Percentiles rank a stretch among this genome's conserved stretches.
Conservation (phyloP, 805 yeast genomes). For the Candida adriatica region DNA sequence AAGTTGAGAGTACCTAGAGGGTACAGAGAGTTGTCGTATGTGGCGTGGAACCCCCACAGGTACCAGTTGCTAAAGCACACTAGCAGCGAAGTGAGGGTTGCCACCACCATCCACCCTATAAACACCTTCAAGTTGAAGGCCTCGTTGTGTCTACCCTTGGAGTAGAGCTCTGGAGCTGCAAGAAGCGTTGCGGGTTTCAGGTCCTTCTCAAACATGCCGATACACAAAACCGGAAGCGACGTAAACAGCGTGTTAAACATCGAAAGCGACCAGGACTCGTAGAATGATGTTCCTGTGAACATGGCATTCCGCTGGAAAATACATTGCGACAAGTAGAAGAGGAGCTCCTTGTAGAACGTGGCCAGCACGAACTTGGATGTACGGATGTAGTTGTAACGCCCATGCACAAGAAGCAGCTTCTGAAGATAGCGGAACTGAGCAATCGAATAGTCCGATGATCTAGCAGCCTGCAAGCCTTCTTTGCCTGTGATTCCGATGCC, state of each 20-base stretch:
- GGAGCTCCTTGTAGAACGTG: slow-evolving; percentile 89
- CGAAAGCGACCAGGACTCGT: slow-evolving; percentile 93
- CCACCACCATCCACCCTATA: slow-evolving; percentile 70
- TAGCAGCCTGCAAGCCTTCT: slow-evolving; percentile 95
- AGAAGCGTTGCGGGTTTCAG: slow-evolving; percentile 79
- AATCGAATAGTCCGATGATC: slow-evolving; percentile 90
- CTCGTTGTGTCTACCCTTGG: slow-evolving; percentile 65
- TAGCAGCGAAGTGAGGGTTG: slow-evolving; percentile 64
- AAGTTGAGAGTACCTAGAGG: slow-evolving; percentile 76
- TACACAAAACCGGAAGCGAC: slow-evolving; percentile 80
- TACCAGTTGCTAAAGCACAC: slow-evolving; percentile 60
- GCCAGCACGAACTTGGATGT: slow-evolving; percentile 88
- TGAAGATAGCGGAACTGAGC: slow-evolving; percentile 86
- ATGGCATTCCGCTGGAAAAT: slow-evolving; percentile 79
- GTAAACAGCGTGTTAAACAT: slow-evolving; percentile 97
- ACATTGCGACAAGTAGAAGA: slow-evolving; percentile 85
- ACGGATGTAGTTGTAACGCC: slow-evolving; percentile 89
- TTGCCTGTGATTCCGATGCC: slow-evolving; percentile 97
- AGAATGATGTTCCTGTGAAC: slow-evolving; percentile 89
- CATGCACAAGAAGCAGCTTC: slow-evolving; percentile 86
- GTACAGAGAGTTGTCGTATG: slow-evolving; percentile 68
- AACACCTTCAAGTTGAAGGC: slow-evolving; percentile 70
- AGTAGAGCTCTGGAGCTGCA: slow-evolving; percentile 87
- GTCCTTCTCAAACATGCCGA: slow-evolving; percentile 96
- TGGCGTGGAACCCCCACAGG: slow-evolving; percentile 65